phyloP scores from a whole-genome alignment of 2,329 filamentous ascomycete genomes.

The Canariomyces notabilis region DNA sequence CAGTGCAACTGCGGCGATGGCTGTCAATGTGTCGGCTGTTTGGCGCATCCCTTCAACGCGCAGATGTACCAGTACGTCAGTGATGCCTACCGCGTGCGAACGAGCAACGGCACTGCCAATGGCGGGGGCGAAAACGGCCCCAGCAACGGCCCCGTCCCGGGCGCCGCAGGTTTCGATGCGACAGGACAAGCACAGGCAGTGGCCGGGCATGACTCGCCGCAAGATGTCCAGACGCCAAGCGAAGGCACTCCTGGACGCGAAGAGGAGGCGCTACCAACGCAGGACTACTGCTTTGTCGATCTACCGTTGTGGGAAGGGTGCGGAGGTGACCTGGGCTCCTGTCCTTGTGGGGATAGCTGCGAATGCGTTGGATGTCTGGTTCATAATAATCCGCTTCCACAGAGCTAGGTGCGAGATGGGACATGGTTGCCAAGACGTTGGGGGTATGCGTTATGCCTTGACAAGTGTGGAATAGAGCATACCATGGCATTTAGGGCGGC shows the following conservation, averaged over 20 bases:
- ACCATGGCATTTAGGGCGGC: not conserved
- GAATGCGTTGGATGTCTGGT: slow-evolving; percentile 54
- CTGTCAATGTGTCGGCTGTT: slow-evolving; percentile 64
- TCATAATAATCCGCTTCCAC: slow-evolving; percentile 31
- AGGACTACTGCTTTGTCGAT: slow-evolving; percentile 56
- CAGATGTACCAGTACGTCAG: slow-evolving; percentile 42
- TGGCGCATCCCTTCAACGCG: slow-evolving; percentile 62
- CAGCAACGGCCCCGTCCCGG: slow-evolving; percentile 13
- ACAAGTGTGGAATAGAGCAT: not conserved
- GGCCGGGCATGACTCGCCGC: slow-evolving; percentile 29
- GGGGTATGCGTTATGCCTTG: not conserved
- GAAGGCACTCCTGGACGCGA: slow-evolving; percentile 43
- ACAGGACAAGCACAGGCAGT: slow-evolving; percentile 10
- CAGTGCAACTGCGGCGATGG: slow-evolving; percentile 59
- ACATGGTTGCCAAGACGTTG: too few species aligned
- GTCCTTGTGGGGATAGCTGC: slow-evolving; percentile 56
- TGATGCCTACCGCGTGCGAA: slow-evolving; percentile 18
- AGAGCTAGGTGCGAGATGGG: not conserved
- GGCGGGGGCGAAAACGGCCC: slow-evolving; percentile 18
- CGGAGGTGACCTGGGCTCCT: slow-evolving; percentile 45
- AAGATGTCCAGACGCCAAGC: slow-evolving; percentile 42
- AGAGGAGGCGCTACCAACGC: slow-evolving; percentile 46
- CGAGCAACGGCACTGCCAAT: slow-evolving; percentile 13
- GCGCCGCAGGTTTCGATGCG: not conserved
- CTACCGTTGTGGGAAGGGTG: slow-evolving; percentile 46